phyloP scores from a whole-genome alignment of 2,329 filamentous ascomycete genomes.

The Achaetomium macrosporum region DNA sequence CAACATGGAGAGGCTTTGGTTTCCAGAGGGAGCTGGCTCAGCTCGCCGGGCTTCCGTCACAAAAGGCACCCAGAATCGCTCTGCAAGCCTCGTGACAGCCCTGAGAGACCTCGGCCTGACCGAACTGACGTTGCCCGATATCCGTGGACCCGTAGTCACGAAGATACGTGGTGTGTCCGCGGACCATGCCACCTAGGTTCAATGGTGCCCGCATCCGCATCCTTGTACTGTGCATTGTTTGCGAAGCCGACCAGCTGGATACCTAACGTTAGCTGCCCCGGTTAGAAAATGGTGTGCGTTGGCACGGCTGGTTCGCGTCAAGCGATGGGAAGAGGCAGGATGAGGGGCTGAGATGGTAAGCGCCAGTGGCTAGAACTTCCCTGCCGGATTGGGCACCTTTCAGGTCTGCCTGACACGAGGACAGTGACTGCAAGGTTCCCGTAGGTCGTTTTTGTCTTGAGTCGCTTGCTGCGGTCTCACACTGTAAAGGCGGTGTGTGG shows the following conservation, averaged over 20 bases:
- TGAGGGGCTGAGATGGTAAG: slow-evolving; percentile 1
- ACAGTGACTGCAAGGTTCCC: slow-evolving; percentile 11
- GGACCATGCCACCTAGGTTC: neutral
- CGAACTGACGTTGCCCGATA: neutral
- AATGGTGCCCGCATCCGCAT: neutral
- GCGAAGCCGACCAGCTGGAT: neutral
- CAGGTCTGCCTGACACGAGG: slow-evolving; percentile 13
- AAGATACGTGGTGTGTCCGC: neutral
- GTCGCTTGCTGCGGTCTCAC: slow-evolving; percentile 1
- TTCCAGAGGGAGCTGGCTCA: too few species aligned
- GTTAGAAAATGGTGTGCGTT: slow-evolving; percentile 3
- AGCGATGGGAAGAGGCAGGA: neutral
- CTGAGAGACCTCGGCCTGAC: too few species aligned
- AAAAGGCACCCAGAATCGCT: too few species aligned
- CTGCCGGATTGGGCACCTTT: slow-evolving; percentile 19
- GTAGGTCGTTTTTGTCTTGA: too few species aligned
- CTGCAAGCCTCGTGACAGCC: too few species aligned
- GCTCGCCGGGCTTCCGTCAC: too few species aligned
- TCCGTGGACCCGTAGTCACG: neutral
- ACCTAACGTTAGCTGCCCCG: neutral
- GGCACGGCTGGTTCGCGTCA: slow-evolving; percentile 9
- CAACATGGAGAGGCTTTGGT: too few species aligned
- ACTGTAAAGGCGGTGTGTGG: slow-evolving; percentile 12
- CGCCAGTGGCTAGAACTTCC: slow-evolving; percentile 9
- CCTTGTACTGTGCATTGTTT: neutral